Evolutionary conservation across 148 eudicot genomes (phyloP).

Genomic region (Bassia scoparia): DNA sequence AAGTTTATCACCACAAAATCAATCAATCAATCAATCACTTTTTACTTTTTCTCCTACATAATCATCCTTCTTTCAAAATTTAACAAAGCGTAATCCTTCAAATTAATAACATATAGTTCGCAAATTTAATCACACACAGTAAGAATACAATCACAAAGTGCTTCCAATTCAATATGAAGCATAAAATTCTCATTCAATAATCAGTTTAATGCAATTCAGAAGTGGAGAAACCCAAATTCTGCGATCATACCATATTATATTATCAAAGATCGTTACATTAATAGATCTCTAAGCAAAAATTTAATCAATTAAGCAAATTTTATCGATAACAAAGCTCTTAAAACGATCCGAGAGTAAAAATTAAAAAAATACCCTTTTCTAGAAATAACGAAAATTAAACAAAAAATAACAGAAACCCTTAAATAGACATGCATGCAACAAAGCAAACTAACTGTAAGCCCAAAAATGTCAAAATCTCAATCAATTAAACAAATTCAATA

Average conservation of each 20-base stretch:
- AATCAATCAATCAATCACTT: not conserved
- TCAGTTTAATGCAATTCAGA: not conserved
- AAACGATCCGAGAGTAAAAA: slow-evolving; percentile 4
- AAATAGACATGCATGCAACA: slow-evolving; percentile 16
- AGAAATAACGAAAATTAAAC: not conserved
- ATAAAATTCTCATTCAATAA: not conserved
- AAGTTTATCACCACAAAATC: not conserved
- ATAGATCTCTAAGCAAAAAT: slow-evolving; percentile 18
- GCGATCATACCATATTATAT: not conserved
- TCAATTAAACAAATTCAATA: not conserved
- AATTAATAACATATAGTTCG: not conserved
- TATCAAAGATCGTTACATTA: not conserved
- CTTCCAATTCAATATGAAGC: no score
- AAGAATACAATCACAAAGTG: not conserved
- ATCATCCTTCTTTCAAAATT: not conserved
- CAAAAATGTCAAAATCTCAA: not conserved
- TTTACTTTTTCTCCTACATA: not conserved
- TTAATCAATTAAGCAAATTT: not conserved
- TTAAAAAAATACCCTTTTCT: not conserved
- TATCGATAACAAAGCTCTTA: not conserved
- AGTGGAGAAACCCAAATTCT: not conserved
- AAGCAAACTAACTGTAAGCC: not conserved
- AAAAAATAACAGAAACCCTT: not conserved
- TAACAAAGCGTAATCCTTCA: not conserved
- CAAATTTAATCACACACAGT: not conserved